Base-by-base conservation (phyloP, 73 alveolate genomes). In the Paramecium primaurelia region DNA sequence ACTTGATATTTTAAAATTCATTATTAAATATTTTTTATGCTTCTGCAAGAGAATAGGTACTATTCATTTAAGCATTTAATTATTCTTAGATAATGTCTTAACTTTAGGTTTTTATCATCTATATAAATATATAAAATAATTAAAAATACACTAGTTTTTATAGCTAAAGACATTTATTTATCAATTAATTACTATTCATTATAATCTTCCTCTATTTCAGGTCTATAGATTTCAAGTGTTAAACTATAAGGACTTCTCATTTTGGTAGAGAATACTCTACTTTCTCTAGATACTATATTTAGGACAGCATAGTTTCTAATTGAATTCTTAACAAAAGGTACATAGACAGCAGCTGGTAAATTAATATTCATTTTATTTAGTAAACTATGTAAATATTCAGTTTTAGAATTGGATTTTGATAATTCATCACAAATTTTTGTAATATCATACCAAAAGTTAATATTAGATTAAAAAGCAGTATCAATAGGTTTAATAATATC, bases 191-290 rank as follows among this genome's bases (percentile, higher is more conserved):
- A 59, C 10, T 30, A 59, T 22, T 26, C 77, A 59, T 59, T 75
- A 3, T 36, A 37, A 59, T 92, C 68, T n/a, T 54, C 54, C 32
- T 92, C 88, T 44, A 92, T 97, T 51, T 75, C 87, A 36, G 97
- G 95, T n/a, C 94, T 73, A 71, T 92, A 94, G 26, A 94, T 32
- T 47, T 94, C 97, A n/a, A 94, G 25, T 54, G 94, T 91, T 26
- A 94, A 49, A 92, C 91, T 83, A 58, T 86, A 94, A 22, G 97
- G 97, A 26, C 95, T 94, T 92, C 95, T 94, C 59, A 84, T 95
- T 80, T 69, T 92, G 2, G 97, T 94, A 18, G 94, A 59, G 34
- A 94, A 94, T 20, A 94, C 86, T 86, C 95, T 94, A 32, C 94
- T 80, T 51, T 94, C 97, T n/a, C 77, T 87, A 12, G 77, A 86